Evolutionary conservation across 495 filamentous ascomycete genomes (phyloP).

Genomic region (Hyaloscypha bicolor): DNA sequence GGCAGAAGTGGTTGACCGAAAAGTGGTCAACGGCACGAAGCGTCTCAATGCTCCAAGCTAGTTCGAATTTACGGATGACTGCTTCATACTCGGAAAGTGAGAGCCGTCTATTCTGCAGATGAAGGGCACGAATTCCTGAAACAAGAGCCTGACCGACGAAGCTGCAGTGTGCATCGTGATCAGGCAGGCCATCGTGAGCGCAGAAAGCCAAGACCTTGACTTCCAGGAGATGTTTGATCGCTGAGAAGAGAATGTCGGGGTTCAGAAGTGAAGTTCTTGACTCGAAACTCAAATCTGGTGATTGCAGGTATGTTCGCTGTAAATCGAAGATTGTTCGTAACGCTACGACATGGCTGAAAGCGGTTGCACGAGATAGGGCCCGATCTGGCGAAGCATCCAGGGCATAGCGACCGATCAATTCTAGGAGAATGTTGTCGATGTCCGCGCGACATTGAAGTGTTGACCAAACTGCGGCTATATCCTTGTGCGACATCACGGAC

Average conservation of each 20-base stretch:
- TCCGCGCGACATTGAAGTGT: slow-evolving; percentile 34
- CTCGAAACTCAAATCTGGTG: slow-evolving; percentile 7
- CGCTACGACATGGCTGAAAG: slow-evolving; percentile 13
- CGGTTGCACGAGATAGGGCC: slow-evolving; percentile 4
- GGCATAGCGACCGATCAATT: slow-evolving; percentile 38
- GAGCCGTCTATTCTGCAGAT: slow-evolving; percentile 1
- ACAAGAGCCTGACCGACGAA: slow-evolving; percentile 10
- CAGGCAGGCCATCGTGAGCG: slow-evolving; percentile 6
- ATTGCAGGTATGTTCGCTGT: slow-evolving; percentile 16
- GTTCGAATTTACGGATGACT: neutral
- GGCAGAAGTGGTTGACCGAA: neutral
- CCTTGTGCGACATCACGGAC: slow-evolving; percentile 16
- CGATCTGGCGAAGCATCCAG: slow-evolving; percentile 22
- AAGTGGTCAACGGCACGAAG: slow-evolving; percentile 5
- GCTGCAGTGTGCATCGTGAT: slow-evolving; percentile 13
- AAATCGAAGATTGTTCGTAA: slow-evolving; percentile 15
- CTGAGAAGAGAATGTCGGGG: slow-evolving; percentile 4
- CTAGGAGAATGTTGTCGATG: slow-evolving; percentile 37
- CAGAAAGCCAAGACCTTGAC: slow-evolving; percentile 9
- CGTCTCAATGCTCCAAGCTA: slow-evolving; percentile 5
- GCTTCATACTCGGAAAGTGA: neutral
- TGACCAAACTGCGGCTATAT: slow-evolving; percentile 30
- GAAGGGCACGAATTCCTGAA: slow-evolving; percentile 14
- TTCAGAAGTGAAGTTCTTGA: slow-evolving; percentile 2
- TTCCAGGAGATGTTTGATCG: slow-evolving; percentile 5